Base-by-base conservation (phyloP, 148 eudicot genomes). In the Dianthus caryophyllus region DNA sequence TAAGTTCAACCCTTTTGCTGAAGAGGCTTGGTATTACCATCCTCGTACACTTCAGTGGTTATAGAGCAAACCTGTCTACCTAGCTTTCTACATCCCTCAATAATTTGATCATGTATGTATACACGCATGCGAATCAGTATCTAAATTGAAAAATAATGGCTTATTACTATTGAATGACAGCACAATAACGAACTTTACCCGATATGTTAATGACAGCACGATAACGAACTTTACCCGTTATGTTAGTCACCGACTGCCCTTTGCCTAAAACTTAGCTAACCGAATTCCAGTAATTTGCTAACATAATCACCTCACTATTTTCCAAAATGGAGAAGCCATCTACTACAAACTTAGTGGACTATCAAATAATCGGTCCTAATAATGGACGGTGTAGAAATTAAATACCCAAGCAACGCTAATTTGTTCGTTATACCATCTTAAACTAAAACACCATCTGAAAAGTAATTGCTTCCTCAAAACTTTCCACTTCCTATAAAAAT, bases 91-190 rank as follows among this genome's bases (percentile, higher is more conserved):
- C 92, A 79, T 61, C 86, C 87, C 71, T 88, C 88, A 69, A 94
- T 82, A 68, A 94, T 94, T 72, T 90, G 86, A 81, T 94, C 98
- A n/a, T n/a, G n/a, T n/a, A 79, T 94, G 98, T 74, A 94, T 94
- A 71, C 98, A 94, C 50, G 98, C 87, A 88, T 94, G 98, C 51
- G 95, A 80, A 61, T 65, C 66, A 48, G 84, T 72, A 58, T 33
- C 39, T 33, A n/a, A 47, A 51, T 51, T 18, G 24, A 18, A 3
- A 8, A 9, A 18, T 51, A 51, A 51, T n/a, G 39, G 5, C 39
- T 33, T 33, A 33, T 8, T 2, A 61, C 1, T 12, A 39, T 12
- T 39, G 48, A 61, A 39, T 39, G 11, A 13, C 20, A 1, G 18
- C 31, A 22, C 1, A 6, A 24, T 22, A 17, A 9, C 9, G 30